Conservation (phyloP, 352 stramenopile genomes). For the Globisporangium paddicum region DNA sequence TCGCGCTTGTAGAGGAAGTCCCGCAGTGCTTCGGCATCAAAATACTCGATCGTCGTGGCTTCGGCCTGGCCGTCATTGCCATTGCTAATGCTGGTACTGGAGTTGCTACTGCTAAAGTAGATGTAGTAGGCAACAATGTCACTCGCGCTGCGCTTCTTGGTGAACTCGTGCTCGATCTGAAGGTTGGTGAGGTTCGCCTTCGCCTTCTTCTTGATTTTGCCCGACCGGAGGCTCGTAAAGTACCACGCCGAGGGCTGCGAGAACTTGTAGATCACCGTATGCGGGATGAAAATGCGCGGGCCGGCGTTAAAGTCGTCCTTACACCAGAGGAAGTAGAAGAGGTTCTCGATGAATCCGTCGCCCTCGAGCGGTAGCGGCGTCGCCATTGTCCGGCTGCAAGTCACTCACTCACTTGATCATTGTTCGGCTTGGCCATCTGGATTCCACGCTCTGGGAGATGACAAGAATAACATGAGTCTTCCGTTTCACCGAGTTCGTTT, state of each 20-base stretch:
- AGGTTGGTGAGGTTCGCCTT: slow-evolving; percentile 89
- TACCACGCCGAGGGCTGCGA: slow-evolving; percentile 93
- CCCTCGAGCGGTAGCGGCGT: slow-evolving; percentile 68
- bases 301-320: slow-evolving; percentile 90
- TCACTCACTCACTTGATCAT: not conserved
- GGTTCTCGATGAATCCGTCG: slow-evolving; percentile 84
- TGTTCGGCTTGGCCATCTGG: not conserved
- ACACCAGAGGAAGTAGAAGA: slow-evolving; percentile 88
- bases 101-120: slow-evolving; percentile 22
- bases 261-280: slow-evolving; percentile 94
- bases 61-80: not conserved
- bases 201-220: slow-evolving; percentile 90
- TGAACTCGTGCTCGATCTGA: slow-evolving; percentile 93
- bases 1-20: slow-evolving; percentile 93
- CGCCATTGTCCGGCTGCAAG: slow-evolving; percentile 27
- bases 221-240: slow-evolving; percentile 86
- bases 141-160: slow-evolving; percentile 65
- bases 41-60: slow-evolving; percentile 90
- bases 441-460: not conserved
- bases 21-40: slow-evolving; percentile 78
- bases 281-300: slow-evolving; percentile 87
- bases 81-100: not conserved
- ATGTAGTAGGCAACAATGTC: slow-evolving; percentile 94
- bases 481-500: not conserved
- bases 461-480: not conserved